Base-by-base conservation (phyloP, 768 basidiomycete genomes). In the Psilocybe tampanensis region DNA sequence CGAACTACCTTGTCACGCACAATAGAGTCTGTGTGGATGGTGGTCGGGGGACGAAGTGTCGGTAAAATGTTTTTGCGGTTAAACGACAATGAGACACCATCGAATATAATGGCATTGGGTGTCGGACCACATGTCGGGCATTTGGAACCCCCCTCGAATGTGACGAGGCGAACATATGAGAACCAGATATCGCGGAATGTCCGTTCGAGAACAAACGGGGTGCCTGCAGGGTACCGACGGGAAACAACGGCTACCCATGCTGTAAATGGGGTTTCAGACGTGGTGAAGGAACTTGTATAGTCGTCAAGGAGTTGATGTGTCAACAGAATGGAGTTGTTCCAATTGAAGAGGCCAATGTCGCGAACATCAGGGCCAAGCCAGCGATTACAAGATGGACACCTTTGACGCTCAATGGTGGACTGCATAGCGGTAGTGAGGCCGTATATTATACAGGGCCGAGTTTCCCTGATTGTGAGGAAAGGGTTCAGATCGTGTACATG, bases 261-360 rank as follows among this genome's bases (percentile, higher is more conserved):
- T 15, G 59, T 56, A 47, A 76, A 75, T 4, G 72, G 75, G 0
- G 67, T 75, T 61, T 76, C 72, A 0, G 74, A 75, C 5, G 67
- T 50, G 1, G 69, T 73, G 43, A 59, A 76, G 0, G 55, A 52
- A 17, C 56, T 68, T 0, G 71, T 73, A 42, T 73, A 76, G 42
- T 71, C 70, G 32, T 76, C 68, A 0, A 76, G 57, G 5, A 75
- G 56, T 6, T 73, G 66, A 39, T 75, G 70, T 1, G 72, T 63
- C 47, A 74, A 68, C 2, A 74, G 44, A 6, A 57, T 36, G 0
- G 39, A 47, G 52, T 74, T 74, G 36, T 76, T 73, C 47, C 63
- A 68, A 53, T 76, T 76, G 57, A 76, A 73, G 1, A 76, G 24
- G 0, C 73, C 73, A 12, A 63, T 12, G 1, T 61, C 56, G 2